Evolutionary conservation across 2,329 filamentous ascomycete species (phyloP).

Genomic region (Fusarium torulosum): DNA sequence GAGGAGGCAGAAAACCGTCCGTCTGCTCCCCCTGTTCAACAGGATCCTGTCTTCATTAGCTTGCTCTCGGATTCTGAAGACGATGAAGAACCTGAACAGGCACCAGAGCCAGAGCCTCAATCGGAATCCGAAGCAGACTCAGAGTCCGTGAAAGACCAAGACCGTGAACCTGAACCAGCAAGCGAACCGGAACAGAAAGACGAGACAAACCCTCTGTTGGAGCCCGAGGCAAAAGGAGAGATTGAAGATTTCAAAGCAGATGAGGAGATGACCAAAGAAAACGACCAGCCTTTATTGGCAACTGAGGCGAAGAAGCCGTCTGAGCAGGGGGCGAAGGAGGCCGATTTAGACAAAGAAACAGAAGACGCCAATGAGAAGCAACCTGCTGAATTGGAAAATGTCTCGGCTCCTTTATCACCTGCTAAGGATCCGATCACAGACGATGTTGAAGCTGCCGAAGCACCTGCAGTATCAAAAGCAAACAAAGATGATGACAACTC

Average conservation of each 20-base stretch:
- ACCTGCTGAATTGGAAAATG: neutral
- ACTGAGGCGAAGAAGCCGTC: neutral
- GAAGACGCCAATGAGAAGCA: neutral
- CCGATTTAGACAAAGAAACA: neutral
- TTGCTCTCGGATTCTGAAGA: slow-evolving; percentile 63
- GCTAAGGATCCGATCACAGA: slow-evolving; percentile 14
- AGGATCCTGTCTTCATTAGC: slow-evolving; percentile 60
- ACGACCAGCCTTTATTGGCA: neutral
- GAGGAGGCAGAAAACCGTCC: slow-evolving; percentile 35
- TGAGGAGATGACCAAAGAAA: slow-evolving; percentile 7
- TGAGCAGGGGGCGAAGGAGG: neutral
- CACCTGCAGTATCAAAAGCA: neutral
- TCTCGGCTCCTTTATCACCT: neutral
- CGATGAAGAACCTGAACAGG: slow-evolving; percentile 51
- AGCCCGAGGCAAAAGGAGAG: neutral
- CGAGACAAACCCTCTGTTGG: neutral
- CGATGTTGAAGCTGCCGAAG: slow-evolving; percentile 7
- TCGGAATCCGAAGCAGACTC: neutral
- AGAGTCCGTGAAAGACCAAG: neutral
- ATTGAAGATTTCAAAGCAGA: slow-evolving; percentile 2
- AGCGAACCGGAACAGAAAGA: neutral
- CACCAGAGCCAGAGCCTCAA: slow-evolving; percentile 6
- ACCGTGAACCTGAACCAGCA: neutral
- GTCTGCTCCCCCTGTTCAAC: slow-evolving; percentile 36
- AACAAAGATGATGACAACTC: neutral